These are phyloP conservation scores for Penicillium malachiteum DNA, from an alignment of 495 filamentous ascomycete genomes.

Conservation along the genomic window DNA sequence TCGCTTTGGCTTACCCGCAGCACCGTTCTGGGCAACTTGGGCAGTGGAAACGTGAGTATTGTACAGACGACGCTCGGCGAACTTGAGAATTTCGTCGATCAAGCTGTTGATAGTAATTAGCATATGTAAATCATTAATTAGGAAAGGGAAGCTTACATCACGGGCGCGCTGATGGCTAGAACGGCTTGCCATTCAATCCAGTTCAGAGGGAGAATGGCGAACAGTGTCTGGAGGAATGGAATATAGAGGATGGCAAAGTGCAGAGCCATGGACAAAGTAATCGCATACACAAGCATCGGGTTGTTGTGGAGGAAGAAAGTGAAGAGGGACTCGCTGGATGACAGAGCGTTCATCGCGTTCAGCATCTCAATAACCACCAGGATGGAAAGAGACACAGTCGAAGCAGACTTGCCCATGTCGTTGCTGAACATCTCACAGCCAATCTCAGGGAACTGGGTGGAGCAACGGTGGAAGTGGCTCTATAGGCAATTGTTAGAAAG, in stretches of 20 bases:
- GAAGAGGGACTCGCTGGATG: conserved; percentile 88
- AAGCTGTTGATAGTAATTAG: conserved; percentile 51
- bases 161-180: conserved; percentile 80
- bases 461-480: conserved; percentile 93
- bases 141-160: conserved; percentile 68
- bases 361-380: conserved; percentile 99
- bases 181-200: conserved; percentile 94
- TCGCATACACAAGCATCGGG: conserved; percentile 95
- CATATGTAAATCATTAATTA: neutral
- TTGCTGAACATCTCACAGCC: conserved; percentile 94
- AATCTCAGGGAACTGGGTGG: conserved; percentile 80
- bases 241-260: conserved; percentile 95
- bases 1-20: conserved; percentile 39
- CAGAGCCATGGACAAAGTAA: conserved; percentile 89
- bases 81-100: conserved; percentile 89
- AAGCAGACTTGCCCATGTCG: conserved; percentile 85
- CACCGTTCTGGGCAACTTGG: conserved; percentile 31
- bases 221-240: conserved; percentile 83
- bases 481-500: conserved; percentile 19
- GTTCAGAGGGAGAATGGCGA: conserved; percentile 87
- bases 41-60: conserved; percentile 20
- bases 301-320: conserved; percentile 95
- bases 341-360: conserved; percentile 98
- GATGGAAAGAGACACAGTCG: conserved; percentile 89
- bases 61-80: conserved; percentile 67